phyloP scores from a whole-genome alignment of 257 asterid species.

The Solanum arcanum region DNA sequence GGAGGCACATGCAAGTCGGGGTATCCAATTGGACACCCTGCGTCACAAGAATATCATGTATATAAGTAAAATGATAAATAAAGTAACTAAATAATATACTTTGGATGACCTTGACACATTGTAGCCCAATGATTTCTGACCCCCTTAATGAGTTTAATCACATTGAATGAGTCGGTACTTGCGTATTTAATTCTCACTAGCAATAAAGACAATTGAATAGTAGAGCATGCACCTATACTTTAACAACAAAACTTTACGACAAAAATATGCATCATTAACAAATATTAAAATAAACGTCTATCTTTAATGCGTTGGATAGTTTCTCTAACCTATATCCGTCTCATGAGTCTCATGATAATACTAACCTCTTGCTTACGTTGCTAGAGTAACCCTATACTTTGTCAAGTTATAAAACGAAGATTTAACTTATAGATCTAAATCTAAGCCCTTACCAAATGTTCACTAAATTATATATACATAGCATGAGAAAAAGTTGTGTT shows the following conservation, averaged over 20 bases:
- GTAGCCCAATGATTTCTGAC: neutral
- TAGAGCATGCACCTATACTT: neutral
- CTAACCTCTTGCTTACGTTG: neutral
- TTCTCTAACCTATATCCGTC: rapidly evolving
- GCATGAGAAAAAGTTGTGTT: neutral
- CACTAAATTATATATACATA: too few relatives aligned
- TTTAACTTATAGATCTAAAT: neutral
- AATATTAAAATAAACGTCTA: too few relatives aligned
- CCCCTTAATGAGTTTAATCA: neutral
- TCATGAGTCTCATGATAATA: neutral
- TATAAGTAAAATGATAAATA: neutral
- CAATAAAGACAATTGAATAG: neutral
- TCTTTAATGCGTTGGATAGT: too few relatives aligned
- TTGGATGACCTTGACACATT: too few relatives aligned
- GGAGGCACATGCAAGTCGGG: neutral
- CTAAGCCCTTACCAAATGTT: neutral
- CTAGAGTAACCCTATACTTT: too few relatives aligned
- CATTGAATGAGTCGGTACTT: too few relatives aligned
- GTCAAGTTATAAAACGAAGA: neutral
- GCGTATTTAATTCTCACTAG: too few relatives aligned
- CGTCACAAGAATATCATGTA: rapidly evolving
- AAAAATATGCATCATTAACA: neutral
- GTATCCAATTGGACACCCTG: neutral
- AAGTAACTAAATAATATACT: too few relatives aligned
- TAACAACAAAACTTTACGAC: neutral